Conservation (phyloP, 2,329 filamentous ascomycete genomes). For the Colletotrichum plurivorum region DNA sequence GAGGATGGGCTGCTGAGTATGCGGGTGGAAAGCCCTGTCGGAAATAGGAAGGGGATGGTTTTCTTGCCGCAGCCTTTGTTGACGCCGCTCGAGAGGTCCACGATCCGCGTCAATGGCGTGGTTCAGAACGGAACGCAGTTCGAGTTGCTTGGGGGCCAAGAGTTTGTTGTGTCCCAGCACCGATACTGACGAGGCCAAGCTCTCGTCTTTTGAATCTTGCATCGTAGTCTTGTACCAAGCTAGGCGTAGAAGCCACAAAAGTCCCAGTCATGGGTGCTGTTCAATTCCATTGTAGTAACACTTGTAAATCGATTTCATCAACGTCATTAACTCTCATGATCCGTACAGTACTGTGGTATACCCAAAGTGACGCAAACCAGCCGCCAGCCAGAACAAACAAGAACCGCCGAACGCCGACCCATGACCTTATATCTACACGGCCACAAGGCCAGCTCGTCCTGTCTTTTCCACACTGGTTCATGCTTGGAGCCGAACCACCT, state of each 20-base stretch:
- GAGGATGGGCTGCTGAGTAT: conserved; percentile 25
- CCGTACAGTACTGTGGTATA: conserved; percentile 36
- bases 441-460: conserved; percentile 22
- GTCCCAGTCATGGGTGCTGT: no score
- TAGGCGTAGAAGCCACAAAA: no score
- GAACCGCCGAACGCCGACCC: conserved; percentile 35
- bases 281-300: not conserved
- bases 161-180: conserved; percentile 35
- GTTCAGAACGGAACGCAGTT: conserved; percentile 5
- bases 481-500: conserved; percentile 75
- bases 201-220: no score
- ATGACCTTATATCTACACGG: conserved; percentile 32
- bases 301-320: conserved; percentile 26
- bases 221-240: no score
- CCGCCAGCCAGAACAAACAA: conserved; percentile 28
- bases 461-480: conserved; percentile 48
- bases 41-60: not conserved
- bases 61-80: conserved; percentile 9
- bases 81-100: not conserved
- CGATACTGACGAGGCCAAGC: no score
- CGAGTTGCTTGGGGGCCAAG: not conserved
- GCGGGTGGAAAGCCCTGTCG: conserved; percentile 22
- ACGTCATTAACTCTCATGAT: conserved; percentile 36
- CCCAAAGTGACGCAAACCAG: conserved; percentile 30
- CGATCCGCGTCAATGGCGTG: conserved; percentile 2